These are phyloP conservation scores for Podaxis sp. DNA, from an alignment of 768 basidiomycete species.

Conservation along the genomic window DNA sequence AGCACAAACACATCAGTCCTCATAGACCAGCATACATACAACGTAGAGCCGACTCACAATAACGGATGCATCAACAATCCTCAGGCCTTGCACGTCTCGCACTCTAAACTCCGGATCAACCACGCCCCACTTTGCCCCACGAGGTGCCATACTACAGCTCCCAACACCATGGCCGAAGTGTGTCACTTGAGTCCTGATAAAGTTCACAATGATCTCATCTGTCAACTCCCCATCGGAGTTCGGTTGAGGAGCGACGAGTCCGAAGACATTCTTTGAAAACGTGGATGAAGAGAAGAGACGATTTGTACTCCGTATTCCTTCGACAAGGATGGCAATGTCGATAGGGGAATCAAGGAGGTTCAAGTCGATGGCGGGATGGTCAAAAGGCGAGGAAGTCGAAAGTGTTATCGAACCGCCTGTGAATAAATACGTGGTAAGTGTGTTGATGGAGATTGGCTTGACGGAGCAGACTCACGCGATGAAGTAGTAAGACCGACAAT, in stretches of 20 bases:
- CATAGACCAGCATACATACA: neutral
- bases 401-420: slow-evolving; percentile 22
- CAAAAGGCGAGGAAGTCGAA: slow-evolving; percentile 21
- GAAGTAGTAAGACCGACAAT: neutral
- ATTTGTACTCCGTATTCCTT: neutral
- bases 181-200: neutral
- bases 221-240: neutral
- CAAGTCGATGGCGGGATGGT: slow-evolving; percentile 11
- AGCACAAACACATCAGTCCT: neutral
- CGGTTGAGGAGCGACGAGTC: neutral
- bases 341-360: slow-evolving; percentile 4
- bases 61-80: slow-evolving; percentile 11
- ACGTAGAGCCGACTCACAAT: neutral
- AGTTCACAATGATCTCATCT: neutral
- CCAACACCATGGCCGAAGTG: neutral
- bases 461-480: neutral
- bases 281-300: neutral
- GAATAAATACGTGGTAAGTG: neutral
- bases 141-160: neutral
- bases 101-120: slow-evolving; percentile 7
- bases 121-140: slow-evolving; percentile 7
- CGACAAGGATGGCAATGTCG: neutral
- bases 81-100: neutral
- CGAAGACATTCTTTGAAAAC: neutral
- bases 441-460: neutral